Conservation (phyloP, 208 protist species). For the Balamuthia mandrillaris region DNA sequence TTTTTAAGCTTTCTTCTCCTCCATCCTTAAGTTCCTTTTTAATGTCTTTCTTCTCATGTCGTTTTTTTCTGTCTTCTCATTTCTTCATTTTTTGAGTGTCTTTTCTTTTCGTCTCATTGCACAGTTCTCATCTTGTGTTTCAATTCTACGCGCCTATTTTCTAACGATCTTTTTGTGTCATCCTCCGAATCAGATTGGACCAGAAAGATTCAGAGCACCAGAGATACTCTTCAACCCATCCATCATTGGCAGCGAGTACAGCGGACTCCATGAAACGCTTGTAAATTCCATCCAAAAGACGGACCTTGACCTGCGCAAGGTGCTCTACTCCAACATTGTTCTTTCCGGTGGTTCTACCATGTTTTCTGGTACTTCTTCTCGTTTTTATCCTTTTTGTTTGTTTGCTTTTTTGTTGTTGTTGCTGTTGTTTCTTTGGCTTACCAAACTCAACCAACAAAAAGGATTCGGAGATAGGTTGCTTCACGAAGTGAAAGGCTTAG, state of each 20-base stretch:
- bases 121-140: not conserved
- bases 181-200: constrained; percentile 33
- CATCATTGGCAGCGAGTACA: constrained; percentile 70
- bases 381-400: not conserved
- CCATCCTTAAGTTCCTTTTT: not conserved
- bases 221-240: constrained; percentile 85
- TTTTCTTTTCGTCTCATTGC: not conserved
- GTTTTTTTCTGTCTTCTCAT: not conserved
- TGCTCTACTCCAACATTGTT: constrained; percentile 90
- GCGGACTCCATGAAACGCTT: constrained; percentile 69
- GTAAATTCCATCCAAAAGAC: constrained; percentile 70
- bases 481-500: constrained; percentile 89
- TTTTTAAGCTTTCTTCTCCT: not conserved
- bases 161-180: too few relatives aligned
- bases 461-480: constrained; percentile 86
- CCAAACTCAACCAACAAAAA: not conserved
- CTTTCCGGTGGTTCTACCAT: constrained; percentile 93
- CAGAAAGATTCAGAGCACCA: constrained; percentile 58
- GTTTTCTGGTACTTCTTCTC: constrained; percentile 81
- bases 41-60: not conserved
- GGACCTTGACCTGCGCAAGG: constrained; percentile 73
- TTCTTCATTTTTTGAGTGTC: not conserved
- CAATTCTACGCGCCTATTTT: too few relatives aligned
- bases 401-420: not conserved
- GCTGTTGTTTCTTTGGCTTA: not conserved